These are phyloP conservation scores for Salix koriyanagi DNA, from an alignment of 345 rosid genomes.

Conservation along the genomic window DNA sequence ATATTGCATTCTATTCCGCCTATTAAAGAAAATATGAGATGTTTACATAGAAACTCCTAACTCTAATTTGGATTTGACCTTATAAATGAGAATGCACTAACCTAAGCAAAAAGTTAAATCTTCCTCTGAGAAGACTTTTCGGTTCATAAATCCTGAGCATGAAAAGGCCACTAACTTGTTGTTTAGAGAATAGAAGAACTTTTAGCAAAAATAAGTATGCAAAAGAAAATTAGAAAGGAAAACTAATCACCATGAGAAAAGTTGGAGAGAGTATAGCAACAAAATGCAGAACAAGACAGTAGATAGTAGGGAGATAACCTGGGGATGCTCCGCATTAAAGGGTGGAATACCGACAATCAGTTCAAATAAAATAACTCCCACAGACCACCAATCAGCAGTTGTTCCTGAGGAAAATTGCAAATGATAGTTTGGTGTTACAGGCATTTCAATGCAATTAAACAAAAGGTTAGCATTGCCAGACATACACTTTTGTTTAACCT, in stretches of 20 bases:
- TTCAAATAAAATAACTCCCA: slow-evolving; percentile 90
- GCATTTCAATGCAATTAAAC: not conserved
- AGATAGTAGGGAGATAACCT: slow-evolving; percentile 35
- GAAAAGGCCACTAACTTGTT: not conserved
- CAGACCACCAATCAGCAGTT: slow-evolving; percentile 99
- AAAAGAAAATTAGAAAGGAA: not conserved
- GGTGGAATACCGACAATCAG: slow-evolving; percentile 97
- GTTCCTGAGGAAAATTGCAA: slow-evolving; percentile 53
- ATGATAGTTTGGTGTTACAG: not conserved
- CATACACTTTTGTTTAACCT: not conserved
- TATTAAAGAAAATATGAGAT: not conserved
- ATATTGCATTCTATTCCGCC: not conserved
- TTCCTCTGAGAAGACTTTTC: not conserved
- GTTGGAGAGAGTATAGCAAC: not conserved
- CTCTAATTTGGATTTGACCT: not conserved
- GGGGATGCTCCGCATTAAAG: slow-evolving; percentile 94
- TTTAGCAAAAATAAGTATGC: not conserved
- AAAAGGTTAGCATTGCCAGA: not conserved
- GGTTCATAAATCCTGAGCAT: not conserved
- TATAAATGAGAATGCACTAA: not conserved
- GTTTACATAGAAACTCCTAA: not conserved
- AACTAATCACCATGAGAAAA: slow-evolving; percentile 1
- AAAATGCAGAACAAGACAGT: slow-evolving; percentile 4
- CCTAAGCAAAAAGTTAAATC: not conserved
- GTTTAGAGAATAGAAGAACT: not conserved